Conservation (phyloP, 768 basidiomycete species). For the Leucosporidium yakuticum region DNA sequence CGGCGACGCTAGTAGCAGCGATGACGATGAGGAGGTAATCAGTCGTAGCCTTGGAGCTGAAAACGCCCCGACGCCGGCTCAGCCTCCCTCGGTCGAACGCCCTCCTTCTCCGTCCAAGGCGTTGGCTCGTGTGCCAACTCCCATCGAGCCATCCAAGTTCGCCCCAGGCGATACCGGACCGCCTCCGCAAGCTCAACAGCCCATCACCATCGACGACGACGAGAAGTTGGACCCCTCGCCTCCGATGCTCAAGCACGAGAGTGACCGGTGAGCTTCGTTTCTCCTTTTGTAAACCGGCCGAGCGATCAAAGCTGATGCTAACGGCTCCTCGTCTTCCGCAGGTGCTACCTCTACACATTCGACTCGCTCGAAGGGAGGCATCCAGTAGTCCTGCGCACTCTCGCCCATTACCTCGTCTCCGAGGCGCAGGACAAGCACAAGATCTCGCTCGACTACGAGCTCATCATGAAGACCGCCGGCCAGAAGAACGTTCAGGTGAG, state of each 20-base stretch:
- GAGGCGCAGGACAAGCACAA: conserved; percentile 73
- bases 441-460: conserved; percentile 15
- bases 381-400: conserved; percentile 55
- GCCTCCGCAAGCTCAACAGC: too few species aligned
- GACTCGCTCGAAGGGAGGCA: conserved; percentile 82
- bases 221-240: too few species aligned
- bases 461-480: conserved; percentile 43
- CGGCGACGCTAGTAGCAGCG: background rate
- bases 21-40: background rate
- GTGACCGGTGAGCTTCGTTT: too few species aligned
- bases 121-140: too few species aligned
- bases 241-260: too few species aligned
- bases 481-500: conserved; percentile 49
- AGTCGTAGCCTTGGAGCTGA: background rate
- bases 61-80: background rate
- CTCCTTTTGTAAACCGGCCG: too few species aligned
- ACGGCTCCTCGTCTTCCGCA: conserved; percentile 39
- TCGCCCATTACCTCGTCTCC: conserved; percentile 61
- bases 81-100: too few species aligned
- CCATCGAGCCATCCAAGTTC: too few species aligned
- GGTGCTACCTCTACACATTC: conserved; percentile 76
- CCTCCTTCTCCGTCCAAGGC: too few species aligned
- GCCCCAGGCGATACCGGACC: too few species aligned
- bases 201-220: too few species aligned
- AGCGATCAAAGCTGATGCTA: background rate